Base-by-base conservation (phyloP, 257 asterid species). In the Solanum neorickii region DNA sequence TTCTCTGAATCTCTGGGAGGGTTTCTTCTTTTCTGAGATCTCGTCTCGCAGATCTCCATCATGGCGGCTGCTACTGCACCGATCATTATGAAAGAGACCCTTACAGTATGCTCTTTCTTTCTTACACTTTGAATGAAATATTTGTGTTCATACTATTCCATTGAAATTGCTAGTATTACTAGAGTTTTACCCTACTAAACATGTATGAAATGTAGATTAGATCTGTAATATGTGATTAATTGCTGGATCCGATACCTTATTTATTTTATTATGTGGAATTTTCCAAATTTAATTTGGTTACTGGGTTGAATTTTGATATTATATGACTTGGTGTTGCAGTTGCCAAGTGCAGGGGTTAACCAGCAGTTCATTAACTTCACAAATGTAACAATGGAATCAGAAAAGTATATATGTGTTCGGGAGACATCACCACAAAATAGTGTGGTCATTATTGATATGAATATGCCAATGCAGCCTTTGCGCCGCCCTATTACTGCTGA, bases 21-120 rank as follows among this genome's bases (percentile, higher is more conserved):
- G 91, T 84, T 72, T 33, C 78, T 87, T 90, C 91, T 86, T 87
- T 87, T 86, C 65, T 74, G 82, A 91, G 96, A 93, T 91, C 96
- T 90, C 92, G 49, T 83, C 74, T 87, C 44, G 78, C 78, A 88
- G 88, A 91, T 82, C 85, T 29, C 91, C 87, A 87, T 90, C 94
- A 97, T 97, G 99, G 98, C 99, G 93, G 99, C 99, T 47, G 98
- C 98, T 87, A 95, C 93, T 91, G 99, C 99, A 88, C 99, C 99
- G 93, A 97, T 97, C 98, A 93, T 94, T 56, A 97, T 97, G 99
- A 97, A 94, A 87, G 98, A 95, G 90, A 86, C 96, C 87, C 44
- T 72, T 33, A 33, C 78, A 16, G 78, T 72, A 72, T 72, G 42
- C 78, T 72, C 78, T 72, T 72, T 72, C n/a, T 35, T 69, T 69